Percentiles rank a stretch among this genome's conserved stretches.
These are phyloP conservation scores for Dryas integrifolia DNA, from an alignment of 331 rosid genomes.

Conservation along the genomic window DNA sequence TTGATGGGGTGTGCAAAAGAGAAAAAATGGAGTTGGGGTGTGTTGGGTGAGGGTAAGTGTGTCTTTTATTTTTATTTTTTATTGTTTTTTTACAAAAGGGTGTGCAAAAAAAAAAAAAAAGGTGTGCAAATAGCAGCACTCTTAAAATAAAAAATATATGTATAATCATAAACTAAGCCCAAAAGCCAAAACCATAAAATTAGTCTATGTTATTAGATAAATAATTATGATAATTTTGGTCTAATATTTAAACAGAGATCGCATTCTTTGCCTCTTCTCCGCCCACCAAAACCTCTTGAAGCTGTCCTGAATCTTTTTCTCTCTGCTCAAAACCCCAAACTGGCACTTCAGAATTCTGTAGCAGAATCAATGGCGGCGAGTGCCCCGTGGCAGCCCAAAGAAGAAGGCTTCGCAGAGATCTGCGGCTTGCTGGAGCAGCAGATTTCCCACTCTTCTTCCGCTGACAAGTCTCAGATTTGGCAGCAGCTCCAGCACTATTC, in stretches of 20 bases:
- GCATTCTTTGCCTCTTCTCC: slow-evolving; percentile 16
- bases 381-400: slow-evolving; percentile 86
- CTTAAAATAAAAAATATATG: too few species aligned
- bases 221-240: not conserved
- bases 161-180: too few species aligned
- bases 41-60: too few species aligned
- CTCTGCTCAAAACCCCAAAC: slow-evolving; percentile 8
- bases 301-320: slow-evolving; percentile 22
- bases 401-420: slow-evolving; percentile 94
- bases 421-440: slow-evolving; percentile 89
- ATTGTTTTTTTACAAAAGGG: too few species aligned
- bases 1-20: too few species aligned
- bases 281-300: slow-evolving; percentile 33
- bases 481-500: slow-evolving; percentile 87
- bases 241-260: slow-evolving; percentile 21
- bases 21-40: too few species aligned
- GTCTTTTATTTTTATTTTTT: too few species aligned
- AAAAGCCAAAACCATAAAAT: too few species aligned
- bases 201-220: not conserved
- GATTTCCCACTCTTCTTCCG: slow-evolving; percentile 79
- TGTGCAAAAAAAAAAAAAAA: too few species aligned
- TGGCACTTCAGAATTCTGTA: not conserved
- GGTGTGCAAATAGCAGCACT: too few species aligned
- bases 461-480: slow-evolving; percentile 99
- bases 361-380: slow-evolving; percentile 58